phyloP scores from a whole-genome alignment of 441 rosid genomes.

The Gossypium gossypioides region DNA sequence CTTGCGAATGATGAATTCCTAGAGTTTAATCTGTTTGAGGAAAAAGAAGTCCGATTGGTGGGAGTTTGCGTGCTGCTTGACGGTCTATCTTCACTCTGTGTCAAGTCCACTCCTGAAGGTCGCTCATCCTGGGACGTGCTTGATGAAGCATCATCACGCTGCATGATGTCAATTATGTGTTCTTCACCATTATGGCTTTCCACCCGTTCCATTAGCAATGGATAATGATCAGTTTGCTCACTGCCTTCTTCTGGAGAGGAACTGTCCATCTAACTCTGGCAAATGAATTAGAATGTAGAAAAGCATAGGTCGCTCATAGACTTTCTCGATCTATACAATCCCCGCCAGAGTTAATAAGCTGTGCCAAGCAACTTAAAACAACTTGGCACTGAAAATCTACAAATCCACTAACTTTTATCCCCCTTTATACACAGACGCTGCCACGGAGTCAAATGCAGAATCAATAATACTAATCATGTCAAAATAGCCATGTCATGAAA shows the following conservation, averaged over 20 bases:
- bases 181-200: constrained; percentile 24
- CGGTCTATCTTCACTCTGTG: constrained; percentile 26
- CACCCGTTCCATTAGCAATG: constrained; percentile 48
- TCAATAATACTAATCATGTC: constrained; percentile 2
- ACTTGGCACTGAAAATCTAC: constrained; percentile 13
- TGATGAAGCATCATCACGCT: constrained; percentile 31
- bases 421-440: constrained; percentile 8
- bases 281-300: constrained; percentile 19
- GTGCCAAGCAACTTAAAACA: constrained; percentile 14
- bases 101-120: constrained; percentile 19
- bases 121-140: constrained; percentile 33
- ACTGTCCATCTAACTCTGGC: constrained; percentile 54
- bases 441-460: constrained; percentile 3
- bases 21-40: constrained; percentile 30
- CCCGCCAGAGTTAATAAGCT: constrained; percentile 7
- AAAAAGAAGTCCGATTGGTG: constrained; percentile 17
- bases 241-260: constrained; percentile 31
- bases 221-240: constrained; percentile 36
- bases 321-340: constrained; percentile 11
- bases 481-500: not conserved
- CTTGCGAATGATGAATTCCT: constrained; percentile 27
- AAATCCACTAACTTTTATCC: not conserved
- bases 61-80: constrained; percentile 19
- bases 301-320: constrained; percentile 18
- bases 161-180: constrained; percentile 40